phyloP scores from a whole-genome alignment of 768 basidiomycete species.

The Amanita rubescens region DNA sequence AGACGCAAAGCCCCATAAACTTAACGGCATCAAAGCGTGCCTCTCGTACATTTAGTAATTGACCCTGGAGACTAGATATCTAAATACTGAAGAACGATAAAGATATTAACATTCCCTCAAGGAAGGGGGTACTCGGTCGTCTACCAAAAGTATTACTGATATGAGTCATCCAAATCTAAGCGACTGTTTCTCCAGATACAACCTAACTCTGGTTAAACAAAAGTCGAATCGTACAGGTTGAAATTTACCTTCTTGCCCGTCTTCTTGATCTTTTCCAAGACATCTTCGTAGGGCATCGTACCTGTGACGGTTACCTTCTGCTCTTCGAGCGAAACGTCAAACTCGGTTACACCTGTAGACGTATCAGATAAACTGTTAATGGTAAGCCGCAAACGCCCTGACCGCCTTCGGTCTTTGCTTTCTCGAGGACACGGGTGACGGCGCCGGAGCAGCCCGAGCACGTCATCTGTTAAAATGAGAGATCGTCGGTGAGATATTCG shows the following conservation, averaged over 20 bases:
- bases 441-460: conserved; percentile 85
- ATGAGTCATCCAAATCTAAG: conserved; percentile 9
- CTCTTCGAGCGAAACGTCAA: conserved; percentile 53
- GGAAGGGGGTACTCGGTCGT: no score
- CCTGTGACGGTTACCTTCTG: conserved; percentile 71
- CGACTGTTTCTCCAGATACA: conserved; percentile 36
- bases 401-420: conserved; percentile 44
- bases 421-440: conserved; percentile 65
- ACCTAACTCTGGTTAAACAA: conserved; percentile 18
- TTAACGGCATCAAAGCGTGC: background rate
- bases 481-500: background rate
- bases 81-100: no score
- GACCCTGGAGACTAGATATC: background rate
- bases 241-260: conserved; percentile 78
- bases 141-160: no score
- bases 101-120: no score
- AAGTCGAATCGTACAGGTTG: background rate
- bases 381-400: background rate
- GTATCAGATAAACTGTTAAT: background rate
- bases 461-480: conserved; percentile 53
- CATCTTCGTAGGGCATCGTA: conserved; percentile 50
- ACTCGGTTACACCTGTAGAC: conserved; percentile 46
- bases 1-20: conserved; percentile 2
- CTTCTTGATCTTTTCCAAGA: conserved; percentile 75
- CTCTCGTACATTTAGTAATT: no score